phyloP scores from a whole-genome alignment of 192 early-diverging fungal genomes.

The Coemansia sp. region DNA sequence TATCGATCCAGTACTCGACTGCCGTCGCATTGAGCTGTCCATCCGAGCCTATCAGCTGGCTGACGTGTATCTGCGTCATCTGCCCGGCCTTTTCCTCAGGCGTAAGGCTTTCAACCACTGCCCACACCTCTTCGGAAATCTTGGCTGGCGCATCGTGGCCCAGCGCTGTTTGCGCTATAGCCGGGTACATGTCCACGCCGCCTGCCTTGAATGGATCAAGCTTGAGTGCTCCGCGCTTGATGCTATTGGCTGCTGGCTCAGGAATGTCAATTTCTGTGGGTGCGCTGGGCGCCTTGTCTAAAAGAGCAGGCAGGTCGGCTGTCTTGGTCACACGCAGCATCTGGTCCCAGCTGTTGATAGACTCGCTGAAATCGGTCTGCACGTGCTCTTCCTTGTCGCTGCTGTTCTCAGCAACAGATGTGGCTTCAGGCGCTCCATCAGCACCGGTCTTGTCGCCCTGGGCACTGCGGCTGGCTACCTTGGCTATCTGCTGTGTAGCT shows the following conservation, averaged over 20 bases:
- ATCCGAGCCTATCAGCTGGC: slow-evolving; percentile 44
- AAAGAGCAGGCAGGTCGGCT: slow-evolving; percentile 21
- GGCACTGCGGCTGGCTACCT: no score
- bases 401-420: not conserved
- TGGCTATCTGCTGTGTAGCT: no score
- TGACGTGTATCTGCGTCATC: slow-evolving; percentile 65
- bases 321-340: slow-evolving; percentile 33
- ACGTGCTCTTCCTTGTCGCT: not conserved
- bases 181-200: slow-evolving; percentile 21
- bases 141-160: slow-evolving; percentile 13
- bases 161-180: slow-evolving; percentile 6
- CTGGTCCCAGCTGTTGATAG: slow-evolving; percentile 15
- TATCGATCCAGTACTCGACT: slow-evolving; percentile 55
- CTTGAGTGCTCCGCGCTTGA: not conserved
- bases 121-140: slow-evolving; percentile 53
- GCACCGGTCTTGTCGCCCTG: no score
- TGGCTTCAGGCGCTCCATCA: no score
- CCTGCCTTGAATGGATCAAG: slow-evolving; percentile 21
- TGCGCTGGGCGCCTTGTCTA: slow-evolving; percentile 4
- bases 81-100: slow-evolving; percentile 61
- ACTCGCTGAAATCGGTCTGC: slow-evolving; percentile 1
- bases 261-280: not conserved
- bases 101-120: slow-evolving; percentile 52
- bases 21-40: slow-evolving; percentile 55
- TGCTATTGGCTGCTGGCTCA: not conserved